Evolutionary conservation across 2,329 filamentous ascomycete species (phyloP).

Genomic region (Aspergillus pseudoterreus): DNA sequence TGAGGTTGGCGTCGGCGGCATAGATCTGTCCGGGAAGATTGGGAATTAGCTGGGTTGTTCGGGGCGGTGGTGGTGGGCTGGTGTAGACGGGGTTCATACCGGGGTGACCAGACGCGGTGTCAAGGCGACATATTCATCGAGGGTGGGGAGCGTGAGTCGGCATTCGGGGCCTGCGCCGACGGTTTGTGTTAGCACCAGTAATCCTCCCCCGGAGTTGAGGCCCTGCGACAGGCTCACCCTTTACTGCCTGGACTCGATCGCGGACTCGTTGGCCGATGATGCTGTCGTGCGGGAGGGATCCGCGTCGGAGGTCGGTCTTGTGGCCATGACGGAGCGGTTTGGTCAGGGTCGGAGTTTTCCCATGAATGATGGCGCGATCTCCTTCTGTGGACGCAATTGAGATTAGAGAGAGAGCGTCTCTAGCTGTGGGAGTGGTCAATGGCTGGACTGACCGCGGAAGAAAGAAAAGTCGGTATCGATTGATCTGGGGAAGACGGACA

Average conservation of each 20-base stretch:
- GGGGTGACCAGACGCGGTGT: slow-evolving; percentile 71
- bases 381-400: slow-evolving; percentile 31
- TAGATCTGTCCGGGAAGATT: slow-evolving; percentile 55
- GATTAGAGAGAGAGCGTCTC: not conserved
- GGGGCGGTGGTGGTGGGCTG: not conserved
- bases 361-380: slow-evolving; percentile 40
- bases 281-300: slow-evolving; percentile 44
- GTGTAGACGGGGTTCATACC: slow-evolving; percentile 40
- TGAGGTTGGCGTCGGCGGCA: slow-evolving; percentile 68
- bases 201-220: not conserved
- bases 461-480: slow-evolving; percentile 37
- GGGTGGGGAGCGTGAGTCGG: slow-evolving; percentile 60
- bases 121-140: slow-evolving; percentile 69
- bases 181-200: not conserved
- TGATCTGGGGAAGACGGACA: slow-evolving; percentile 18
- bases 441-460: slow-evolving; percentile 30
- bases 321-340: slow-evolving; percentile 39
- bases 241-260: slow-evolving; percentile 56
- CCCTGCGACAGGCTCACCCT: slow-evolving; percentile 30
- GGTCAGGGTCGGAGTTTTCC: slow-evolving; percentile 38
- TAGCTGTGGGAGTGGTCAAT: not conserved
- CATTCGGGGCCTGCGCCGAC: slow-evolving; percentile 42
- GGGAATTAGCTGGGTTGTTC: not conserved
- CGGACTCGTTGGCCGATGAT: slow-evolving; percentile 63
- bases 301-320: slow-evolving; percentile 33